Conservation (phyloP, 108 stramenopile genomes). For the Halocafeteria seosinensis region DNA sequence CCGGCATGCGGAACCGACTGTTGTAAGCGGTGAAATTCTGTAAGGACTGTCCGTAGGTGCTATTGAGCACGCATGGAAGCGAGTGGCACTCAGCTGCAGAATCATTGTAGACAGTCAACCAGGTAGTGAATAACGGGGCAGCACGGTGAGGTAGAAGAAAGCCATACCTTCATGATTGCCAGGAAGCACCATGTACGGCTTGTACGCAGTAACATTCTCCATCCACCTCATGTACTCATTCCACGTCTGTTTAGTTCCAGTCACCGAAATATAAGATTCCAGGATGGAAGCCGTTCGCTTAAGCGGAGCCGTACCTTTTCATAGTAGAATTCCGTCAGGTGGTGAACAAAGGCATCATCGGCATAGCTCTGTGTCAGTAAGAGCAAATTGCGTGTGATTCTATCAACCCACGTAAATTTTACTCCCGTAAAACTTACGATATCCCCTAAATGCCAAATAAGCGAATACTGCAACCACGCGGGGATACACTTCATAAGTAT, state of each 20-base stretch:
- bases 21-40: slow-evolving; percentile 32
- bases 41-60: background rate
- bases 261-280: background rate
- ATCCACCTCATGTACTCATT: slow-evolving; percentile 6
- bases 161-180: slow-evolving; percentile 36
- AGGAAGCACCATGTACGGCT: slow-evolving; percentile 31
- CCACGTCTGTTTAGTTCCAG: slow-evolving; percentile 6
- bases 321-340: background rate
- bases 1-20: slow-evolving; percentile 34
- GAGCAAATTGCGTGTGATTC: too few species aligned
- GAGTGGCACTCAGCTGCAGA: slow-evolving; percentile 10
- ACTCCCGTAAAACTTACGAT: background rate
- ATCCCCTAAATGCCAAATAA: background rate
- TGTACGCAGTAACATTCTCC: slow-evolving; percentile 6
- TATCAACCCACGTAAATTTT: too few species aligned
- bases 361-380: too few species aligned
- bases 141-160: too few species aligned
- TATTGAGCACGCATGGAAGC: background rate
- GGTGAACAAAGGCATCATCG: background rate
- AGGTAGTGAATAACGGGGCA: background rate
- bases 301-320: background rate
- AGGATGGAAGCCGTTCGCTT: background rate
- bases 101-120: background rate
- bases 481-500: too few species aligned
- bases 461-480: too few species aligned